These are phyloP conservation scores for Endocarpon pusillum DNA, from an alignment of 495 filamentous ascomycete species.

Conservation along the genomic window DNA sequence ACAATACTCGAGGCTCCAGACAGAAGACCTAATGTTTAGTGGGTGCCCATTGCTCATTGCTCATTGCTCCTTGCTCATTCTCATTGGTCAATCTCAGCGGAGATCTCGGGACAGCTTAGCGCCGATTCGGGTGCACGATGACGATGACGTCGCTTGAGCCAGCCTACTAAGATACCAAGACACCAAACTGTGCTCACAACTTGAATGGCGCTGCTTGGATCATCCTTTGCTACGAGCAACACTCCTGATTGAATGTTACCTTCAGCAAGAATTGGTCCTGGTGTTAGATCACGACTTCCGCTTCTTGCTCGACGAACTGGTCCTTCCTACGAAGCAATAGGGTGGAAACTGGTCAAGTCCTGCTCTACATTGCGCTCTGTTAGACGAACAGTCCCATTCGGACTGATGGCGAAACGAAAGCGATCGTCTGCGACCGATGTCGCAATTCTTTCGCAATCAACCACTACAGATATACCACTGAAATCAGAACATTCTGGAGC, in stretches of 20 bases:
- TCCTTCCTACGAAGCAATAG: background rate
- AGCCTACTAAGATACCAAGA: background rate
- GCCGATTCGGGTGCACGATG: background rate
- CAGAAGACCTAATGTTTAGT: too few species aligned
- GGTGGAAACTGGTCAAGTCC: background rate
- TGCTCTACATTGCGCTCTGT: background rate
- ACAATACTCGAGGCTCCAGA: too few species aligned
- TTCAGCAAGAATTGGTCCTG: background rate
- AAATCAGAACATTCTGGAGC: background rate
- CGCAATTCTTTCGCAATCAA: background rate
- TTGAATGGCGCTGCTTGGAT: background rate
- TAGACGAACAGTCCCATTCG: background rate
- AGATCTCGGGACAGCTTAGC: too few species aligned
- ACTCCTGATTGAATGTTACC: conserved; percentile 1
- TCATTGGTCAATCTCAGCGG: too few species aligned
- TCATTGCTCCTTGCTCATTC: too few species aligned
- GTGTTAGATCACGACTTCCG: background rate
- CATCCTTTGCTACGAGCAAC: background rate
- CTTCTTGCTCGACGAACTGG: background rate
- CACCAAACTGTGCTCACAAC: background rate
- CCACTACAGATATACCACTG: background rate
- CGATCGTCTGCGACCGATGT: background rate
- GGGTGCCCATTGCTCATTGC: too few species aligned
- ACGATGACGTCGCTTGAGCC: background rate
- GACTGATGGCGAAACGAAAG: conserved; percentile 1